phyloP scores from a whole-genome alignment of 148 eudicot genomes.

The Persicaria maculosa region DNA sequence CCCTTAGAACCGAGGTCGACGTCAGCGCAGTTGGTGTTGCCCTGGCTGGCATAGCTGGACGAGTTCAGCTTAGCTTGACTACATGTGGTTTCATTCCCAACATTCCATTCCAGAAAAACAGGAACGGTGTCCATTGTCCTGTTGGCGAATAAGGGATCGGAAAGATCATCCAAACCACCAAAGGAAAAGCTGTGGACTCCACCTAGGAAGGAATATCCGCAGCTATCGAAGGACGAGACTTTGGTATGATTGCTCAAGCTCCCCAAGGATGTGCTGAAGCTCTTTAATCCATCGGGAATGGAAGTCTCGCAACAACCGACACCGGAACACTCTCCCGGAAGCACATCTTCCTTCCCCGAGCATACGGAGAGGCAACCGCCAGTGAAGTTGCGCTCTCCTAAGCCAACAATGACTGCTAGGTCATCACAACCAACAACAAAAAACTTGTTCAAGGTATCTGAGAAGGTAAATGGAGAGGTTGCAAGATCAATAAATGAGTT shows the following conservation, averaged over 20 bases:
- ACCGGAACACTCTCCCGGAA: slow-evolving; percentile 17
- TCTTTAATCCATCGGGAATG: slow-evolving; percentile 15
- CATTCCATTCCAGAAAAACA: slow-evolving; percentile 19
- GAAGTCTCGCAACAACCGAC: slow-evolving; percentile 16
- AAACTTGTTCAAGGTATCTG: slow-evolving; percentile 16
- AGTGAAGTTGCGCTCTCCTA: neutral
- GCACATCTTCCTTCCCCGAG: slow-evolving; percentile 11
- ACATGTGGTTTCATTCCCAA: slow-evolving; percentile 20
- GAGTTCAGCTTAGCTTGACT: slow-evolving; percentile 19
- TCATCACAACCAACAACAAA: slow-evolving; percentile 18
- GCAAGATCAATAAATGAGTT: neutral
- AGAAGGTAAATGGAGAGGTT: slow-evolving; percentile 13
- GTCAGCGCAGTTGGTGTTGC: slow-evolving; percentile 26
- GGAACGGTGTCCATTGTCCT: slow-evolving; percentile 9
- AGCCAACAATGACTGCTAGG: neutral
- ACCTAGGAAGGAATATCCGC: slow-evolving; percentile 21
- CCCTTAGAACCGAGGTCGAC: slow-evolving; percentile 24
- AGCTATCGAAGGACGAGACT: neutral
- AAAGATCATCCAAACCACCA: slow-evolving; percentile 12
- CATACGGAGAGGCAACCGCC: slow-evolving; percentile 18
- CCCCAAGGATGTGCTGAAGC: fast-evolving
- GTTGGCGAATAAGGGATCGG: neutral
- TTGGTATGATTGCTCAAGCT: neutral
- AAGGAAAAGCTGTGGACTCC: slow-evolving; percentile 15
- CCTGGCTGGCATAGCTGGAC: slow-evolving; percentile 26